Conservation (phyloP, 78 protist genomes). For the Cavenderia fasciculata region DNA sequence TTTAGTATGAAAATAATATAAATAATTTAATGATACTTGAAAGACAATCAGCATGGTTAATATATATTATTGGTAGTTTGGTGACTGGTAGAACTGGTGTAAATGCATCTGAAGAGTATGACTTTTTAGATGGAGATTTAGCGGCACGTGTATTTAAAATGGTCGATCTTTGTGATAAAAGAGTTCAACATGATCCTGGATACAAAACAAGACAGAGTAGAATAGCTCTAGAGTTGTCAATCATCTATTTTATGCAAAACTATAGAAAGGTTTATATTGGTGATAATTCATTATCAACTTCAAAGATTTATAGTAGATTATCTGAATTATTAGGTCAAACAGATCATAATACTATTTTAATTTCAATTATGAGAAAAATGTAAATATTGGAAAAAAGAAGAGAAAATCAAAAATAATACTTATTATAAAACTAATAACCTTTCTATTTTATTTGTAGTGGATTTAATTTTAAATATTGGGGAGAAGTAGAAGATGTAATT, state of each 20-base stretch:
- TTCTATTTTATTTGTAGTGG: constrained; percentile 33
- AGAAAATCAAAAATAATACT: too few relatives aligned
- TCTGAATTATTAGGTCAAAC: constrained; percentile 34
- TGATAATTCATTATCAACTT: constrained; percentile 27
- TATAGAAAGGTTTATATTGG: constrained; percentile 68
- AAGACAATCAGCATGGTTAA: constrained; percentile 74
- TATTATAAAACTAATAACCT: background rate
- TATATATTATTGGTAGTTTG: constrained; percentile 63
- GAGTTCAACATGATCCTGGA: background rate
- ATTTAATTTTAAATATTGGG: constrained; percentile 63
- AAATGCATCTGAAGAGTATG: constrained; percentile 46
- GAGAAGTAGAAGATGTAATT: constrained; percentile 38
- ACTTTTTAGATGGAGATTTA: constrained; percentile 46
- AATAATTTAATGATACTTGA: constrained; percentile 8
- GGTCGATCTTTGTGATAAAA: constrained; percentile 3
- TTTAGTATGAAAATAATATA: constrained; percentile 9
- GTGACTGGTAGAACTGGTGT: constrained; percentile 43
- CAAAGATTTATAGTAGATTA: constrained; percentile 26
- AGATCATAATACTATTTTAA: constrained; percentile 45
- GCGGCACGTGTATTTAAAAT: constrained; percentile 44
- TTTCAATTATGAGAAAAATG: constrained; percentile 67
- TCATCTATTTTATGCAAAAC: constrained; percentile 69
- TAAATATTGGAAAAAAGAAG: background rate
- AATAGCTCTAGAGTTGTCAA: constrained; percentile 47
- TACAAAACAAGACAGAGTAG: background rate